phyloP scores from a whole-genome alignment of 2,329 filamentous ascomycete genomes.

The Neofusicoccum parvum region DNA sequence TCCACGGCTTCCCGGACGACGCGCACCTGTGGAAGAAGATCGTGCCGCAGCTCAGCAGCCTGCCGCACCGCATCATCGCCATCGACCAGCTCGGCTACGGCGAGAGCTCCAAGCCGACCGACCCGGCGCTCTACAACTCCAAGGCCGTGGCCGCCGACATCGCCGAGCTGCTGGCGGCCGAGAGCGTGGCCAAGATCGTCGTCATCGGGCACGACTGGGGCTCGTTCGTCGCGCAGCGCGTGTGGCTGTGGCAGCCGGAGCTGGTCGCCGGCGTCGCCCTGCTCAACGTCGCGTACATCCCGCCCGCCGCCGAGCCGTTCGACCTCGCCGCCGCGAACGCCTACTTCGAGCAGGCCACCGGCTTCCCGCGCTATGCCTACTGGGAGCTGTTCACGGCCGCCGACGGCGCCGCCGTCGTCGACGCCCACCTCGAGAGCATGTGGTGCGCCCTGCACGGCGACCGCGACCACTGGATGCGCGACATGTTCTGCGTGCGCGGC shows the following conservation, averaged over 20 bases:
- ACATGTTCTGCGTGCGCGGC: slow-evolving; percentile 41
- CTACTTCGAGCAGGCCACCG: slow-evolving; percentile 36
- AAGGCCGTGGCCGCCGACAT: slow-evolving; percentile 31
- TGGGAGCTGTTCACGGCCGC: slow-evolving; percentile 50
- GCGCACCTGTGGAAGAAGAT: slow-evolving; percentile 49
- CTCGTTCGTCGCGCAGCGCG: slow-evolving; percentile 40
- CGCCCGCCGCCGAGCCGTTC: slow-evolving; percentile 37
- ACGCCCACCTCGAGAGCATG: slow-evolving; percentile 41
- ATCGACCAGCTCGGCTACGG: slow-evolving; percentile 44
- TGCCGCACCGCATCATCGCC: slow-evolving; percentile 43
- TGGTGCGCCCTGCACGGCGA: slow-evolving; percentile 40
- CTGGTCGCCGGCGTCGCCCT: slow-evolving; percentile 46
- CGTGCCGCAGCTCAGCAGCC: slow-evolving; percentile 42
- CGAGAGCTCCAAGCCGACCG: slow-evolving; percentile 37
- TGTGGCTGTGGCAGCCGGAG: slow-evolving; percentile 46
- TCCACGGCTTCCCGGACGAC: slow-evolving; percentile 56
- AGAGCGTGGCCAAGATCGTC: slow-evolving; percentile 25
- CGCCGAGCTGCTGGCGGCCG: slow-evolving; percentile 31
- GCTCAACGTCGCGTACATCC: slow-evolving; percentile 47
- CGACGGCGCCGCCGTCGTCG: slow-evolving; percentile 44
- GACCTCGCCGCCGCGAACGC: slow-evolving; percentile 41
- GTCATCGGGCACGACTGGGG: slow-evolving; percentile 56
- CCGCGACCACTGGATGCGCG: slow-evolving; percentile 34
- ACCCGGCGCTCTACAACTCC: slow-evolving; percentile 29
- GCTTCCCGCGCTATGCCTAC: slow-evolving; percentile 45